Evolutionary conservation across 2,329 filamentous ascomycete species (phyloP).

Genomic region (Dothidotthia symphoricarpi): DNA sequence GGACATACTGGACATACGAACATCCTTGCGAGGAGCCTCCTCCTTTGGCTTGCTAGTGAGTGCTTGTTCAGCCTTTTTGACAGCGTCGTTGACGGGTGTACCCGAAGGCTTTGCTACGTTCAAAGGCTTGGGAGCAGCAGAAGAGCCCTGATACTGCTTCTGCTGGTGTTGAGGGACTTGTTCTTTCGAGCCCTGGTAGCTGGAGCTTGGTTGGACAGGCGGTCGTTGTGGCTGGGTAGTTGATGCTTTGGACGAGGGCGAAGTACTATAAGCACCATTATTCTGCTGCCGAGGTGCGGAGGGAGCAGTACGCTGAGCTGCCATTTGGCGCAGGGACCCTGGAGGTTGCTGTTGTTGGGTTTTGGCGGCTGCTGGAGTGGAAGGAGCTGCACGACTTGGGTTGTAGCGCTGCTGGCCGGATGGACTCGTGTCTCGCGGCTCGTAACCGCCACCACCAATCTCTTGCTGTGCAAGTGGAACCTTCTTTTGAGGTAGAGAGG

Average conservation of each 20-base stretch:
- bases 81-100: constrained; percentile 60
- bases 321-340: constrained; percentile 52
- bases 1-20: constrained; percentile 97
- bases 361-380: constrained; percentile 60
- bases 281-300: constrained; percentile 58
- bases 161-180: constrained; percentile 43
- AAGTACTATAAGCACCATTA: constrained; percentile 31
- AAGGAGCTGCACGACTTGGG: constrained; percentile 79
- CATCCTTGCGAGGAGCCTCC: constrained; percentile 79
- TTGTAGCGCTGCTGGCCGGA: constrained; percentile 68
- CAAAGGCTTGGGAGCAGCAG: constrained; percentile 55
- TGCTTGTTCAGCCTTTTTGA: constrained; percentile 87
- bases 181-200: constrained; percentile 36
- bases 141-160: constrained; percentile 44
- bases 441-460: constrained; percentile 64
- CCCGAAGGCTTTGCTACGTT: constrained; percentile 51
- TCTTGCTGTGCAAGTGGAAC: constrained; percentile 85
- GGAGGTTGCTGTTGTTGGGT: constrained; percentile 54
- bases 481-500: constrained; percentile 78
- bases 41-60: constrained; percentile 70
- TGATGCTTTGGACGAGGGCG: constrained; percentile 29
- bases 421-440: constrained; percentile 46
- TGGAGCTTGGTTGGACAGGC: constrained; percentile 48
- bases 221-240: constrained; percentile 31
- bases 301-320: constrained; percentile 81